Evolutionary conservation across 768 basidiomycete genomes (phyloP).

Genomic region (Lepiota venenata): DNA sequence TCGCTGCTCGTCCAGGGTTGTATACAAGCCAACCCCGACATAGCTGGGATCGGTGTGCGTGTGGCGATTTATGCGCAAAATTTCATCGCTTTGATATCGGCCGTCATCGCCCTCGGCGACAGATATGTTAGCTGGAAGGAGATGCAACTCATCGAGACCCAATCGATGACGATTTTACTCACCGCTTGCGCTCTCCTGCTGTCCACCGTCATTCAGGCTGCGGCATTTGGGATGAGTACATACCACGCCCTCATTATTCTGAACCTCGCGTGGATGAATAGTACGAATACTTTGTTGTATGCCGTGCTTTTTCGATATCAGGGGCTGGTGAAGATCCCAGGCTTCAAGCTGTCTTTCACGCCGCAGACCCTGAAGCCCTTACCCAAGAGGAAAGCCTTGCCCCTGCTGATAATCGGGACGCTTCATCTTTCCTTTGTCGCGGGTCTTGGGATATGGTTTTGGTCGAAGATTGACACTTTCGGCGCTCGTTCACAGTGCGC

Average conservation of each 20-base stretch:
- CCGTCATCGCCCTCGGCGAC: slow-evolving; percentile 18
- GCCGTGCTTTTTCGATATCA: slow-evolving; percentile 13
- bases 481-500: neutral
- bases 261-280: slow-evolving; percentile 25
- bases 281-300: slow-evolving; percentile 16
- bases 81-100: slow-evolving; percentile 21
- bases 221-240: slow-evolving; percentile 12
- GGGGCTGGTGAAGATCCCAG: neutral
- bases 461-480: slow-evolving; percentile 6
- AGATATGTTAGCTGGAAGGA: slow-evolving; percentile 18
- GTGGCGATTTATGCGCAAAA: slow-evolving; percentile 24
- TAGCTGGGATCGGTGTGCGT: slow-evolving; percentile 23
- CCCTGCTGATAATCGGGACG: slow-evolving; percentile 2
- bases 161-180: slow-evolving; percentile 16
- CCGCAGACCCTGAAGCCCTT: too few species aligned
- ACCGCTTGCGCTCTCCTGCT: slow-evolving; percentile 23
- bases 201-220: slow-evolving; percentile 20
- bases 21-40: slow-evolving; percentile 4
- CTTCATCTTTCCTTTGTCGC: slow-evolving; percentile 13
- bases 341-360: neutral
- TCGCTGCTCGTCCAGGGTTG: neutral
- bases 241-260: slow-evolving; percentile 23
- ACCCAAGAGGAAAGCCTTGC: neutral
- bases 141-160: slow-evolving; percentile 14
- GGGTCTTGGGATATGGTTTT: slow-evolving; percentile 13